phyloP scores from a whole-genome alignment of 306 rosid species.

The Sphenostylis stenocarpa region DNA sequence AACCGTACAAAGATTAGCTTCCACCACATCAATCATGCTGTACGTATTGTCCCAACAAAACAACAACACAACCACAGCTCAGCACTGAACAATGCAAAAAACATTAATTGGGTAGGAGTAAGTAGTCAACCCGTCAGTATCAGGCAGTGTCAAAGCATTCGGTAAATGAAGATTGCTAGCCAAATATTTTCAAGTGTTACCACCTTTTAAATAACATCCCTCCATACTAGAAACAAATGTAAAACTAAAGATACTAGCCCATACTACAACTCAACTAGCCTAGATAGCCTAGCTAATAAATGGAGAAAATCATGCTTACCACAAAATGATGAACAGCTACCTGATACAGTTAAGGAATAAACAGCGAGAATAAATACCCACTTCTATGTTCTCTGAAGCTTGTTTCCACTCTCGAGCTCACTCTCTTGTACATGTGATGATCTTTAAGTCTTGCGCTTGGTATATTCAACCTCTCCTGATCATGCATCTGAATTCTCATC shows the following conservation, averaged over 20 bases:
- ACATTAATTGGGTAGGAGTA: neutral
- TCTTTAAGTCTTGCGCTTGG: slow-evolving; percentile 49
- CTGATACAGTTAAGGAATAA: slow-evolving; percentile 33
- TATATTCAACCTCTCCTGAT: slow-evolving; percentile 34
- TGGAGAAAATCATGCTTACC: slow-evolving; percentile 43
- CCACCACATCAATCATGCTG: neutral
- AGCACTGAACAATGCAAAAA: neutral
- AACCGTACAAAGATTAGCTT: neutral
- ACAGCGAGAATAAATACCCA: slow-evolving; percentile 15
- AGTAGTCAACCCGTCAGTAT: neutral
- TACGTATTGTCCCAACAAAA: neutral
- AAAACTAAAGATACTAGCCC: slow-evolving; percentile 24
- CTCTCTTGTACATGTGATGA: slow-evolving; percentile 53
- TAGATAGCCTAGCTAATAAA: slow-evolving; percentile 28
- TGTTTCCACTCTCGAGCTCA: slow-evolving; percentile 62
- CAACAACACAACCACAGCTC: neutral
- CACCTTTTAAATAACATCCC: slow-evolving; percentile 42
- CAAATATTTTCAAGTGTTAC: slow-evolving; percentile 37
- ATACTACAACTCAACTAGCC: slow-evolving; percentile 43
- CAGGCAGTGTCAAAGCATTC: slow-evolving; percentile 30
- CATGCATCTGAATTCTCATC: slow-evolving; percentile 46
- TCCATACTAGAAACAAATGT: slow-evolving; percentile 36
- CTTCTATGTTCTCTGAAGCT: slow-evolving; percentile 58
- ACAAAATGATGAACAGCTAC: slow-evolving; percentile 36
- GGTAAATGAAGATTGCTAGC: slow-evolving; percentile 37